Conservation (phyloP, 257 asterid species). For the Gardenia jasminoides region DNA sequence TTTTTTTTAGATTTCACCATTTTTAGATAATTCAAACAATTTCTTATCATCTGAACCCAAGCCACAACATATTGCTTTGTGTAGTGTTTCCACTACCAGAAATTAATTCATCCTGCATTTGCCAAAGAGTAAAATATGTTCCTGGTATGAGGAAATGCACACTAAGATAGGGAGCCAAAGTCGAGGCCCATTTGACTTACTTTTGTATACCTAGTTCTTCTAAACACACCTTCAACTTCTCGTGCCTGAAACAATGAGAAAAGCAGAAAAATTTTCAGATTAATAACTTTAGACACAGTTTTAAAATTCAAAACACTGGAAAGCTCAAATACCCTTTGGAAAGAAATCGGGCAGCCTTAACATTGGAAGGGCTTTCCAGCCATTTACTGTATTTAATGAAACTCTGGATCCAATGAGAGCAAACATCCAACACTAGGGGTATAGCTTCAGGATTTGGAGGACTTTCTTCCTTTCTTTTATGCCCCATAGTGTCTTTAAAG, state of each 20-base stretch:
- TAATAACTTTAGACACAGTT: constrained; percentile 6
- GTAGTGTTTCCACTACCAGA: not conserved
- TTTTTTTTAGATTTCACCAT: not conserved
- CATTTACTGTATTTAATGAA: constrained; percentile 91
- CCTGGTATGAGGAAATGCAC: not conserved
- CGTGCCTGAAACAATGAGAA: constrained; percentile 57
- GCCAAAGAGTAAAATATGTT: not conserved
- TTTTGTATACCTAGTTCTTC: constrained; percentile 68
- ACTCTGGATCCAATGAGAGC: constrained; percentile 93
- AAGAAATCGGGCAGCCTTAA: constrained; percentile 88
- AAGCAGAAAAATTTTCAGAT: constrained; percentile 20
- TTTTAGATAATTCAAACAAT: not conserved
- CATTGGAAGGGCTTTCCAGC: constrained; percentile 78
- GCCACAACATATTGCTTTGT: not conserved
- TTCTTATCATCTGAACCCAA: not conserved
- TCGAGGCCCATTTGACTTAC: constrained; percentile 49
- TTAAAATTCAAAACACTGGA: constrained; percentile 19
- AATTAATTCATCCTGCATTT: not conserved
- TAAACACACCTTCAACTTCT: constrained; percentile 64
- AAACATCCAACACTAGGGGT: constrained; percentile 65
- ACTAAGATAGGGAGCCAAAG: constrained; percentile 10
- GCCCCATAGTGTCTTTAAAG: constrained; percentile 44
- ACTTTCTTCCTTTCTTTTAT: constrained; percentile 50
- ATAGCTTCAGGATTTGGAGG: constrained; percentile 82
- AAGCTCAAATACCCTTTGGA: constrained; percentile 68